Base-by-base conservation (phyloP, 257 asterid species). In the Salvia hispanica region DNA sequence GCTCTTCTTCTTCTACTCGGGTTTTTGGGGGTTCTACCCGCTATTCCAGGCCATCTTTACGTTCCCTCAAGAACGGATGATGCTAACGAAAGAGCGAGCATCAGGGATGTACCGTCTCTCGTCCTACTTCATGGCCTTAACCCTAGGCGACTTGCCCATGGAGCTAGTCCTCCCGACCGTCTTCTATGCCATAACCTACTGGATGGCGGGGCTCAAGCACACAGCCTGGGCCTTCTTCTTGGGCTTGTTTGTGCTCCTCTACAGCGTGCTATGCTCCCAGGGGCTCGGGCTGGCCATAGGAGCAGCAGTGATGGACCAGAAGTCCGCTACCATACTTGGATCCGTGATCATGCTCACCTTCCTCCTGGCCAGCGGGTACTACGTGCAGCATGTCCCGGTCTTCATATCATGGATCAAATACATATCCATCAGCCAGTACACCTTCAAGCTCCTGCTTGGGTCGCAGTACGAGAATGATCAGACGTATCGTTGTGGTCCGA, bases 31-130 rank as follows among this genome's bases (percentile, higher is more conserved):
- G 10, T 89, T 87, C 80, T 77, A 77, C 54, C 92, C 97, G 1
- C 85, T 92, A 16, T 86, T 86, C 73, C 82, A 83, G 50, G 97
- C 97, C 0, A 83, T 92, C 59, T 90, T 84, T 85, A 86, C 95
- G 0, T 88, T 86, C 81, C 98, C 97, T 3, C 77, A 76, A 57
- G 98, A 92, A 54, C 77, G 89, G 0, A 55, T 72, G 69, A 87
- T 87, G 88, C 88, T 89, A 0, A 69, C 77, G 5, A 89, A 89
- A 58, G 98, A 92, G 62, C 66, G 97, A 6, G 70, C 97, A 0
- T 92, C 98, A 0, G 96, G 97, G 1, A 92, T 84, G 93, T 92
- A 92, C 75, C 82, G 87, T 5, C 86, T 92, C 58, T 89, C 96
- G 0, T 86, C 97, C 0, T 89, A 85, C 81, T 92, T 89, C 88